Conservation (phyloP, 352 stramenopile species). For the Phytopythium boreale region DNA sequence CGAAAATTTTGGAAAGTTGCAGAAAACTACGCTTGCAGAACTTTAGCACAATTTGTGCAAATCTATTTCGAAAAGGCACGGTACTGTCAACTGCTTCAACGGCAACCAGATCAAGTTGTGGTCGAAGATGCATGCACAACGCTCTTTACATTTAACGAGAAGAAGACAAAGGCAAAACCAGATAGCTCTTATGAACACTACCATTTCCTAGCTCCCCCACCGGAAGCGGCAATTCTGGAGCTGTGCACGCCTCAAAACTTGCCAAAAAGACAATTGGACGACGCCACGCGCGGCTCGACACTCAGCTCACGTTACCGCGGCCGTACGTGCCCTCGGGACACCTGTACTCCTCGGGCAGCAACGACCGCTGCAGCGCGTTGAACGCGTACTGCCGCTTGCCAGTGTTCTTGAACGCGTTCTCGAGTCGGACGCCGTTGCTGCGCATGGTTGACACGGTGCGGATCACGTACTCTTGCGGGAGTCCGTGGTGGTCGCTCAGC, state of each 20-base stretch:
- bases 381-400: slow-evolving; percentile 77
- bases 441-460: slow-evolving; percentile 75
- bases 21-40: no score
- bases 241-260: no score
- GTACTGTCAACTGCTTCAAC: not conserved
- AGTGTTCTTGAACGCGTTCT: slow-evolving; percentile 77
- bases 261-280: no score
- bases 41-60: no score
- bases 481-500: slow-evolving; percentile 52
- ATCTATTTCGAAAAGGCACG: not conserved
- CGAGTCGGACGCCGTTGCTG: slow-evolving; percentile 66
- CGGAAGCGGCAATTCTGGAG: not conserved
- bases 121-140: no score
- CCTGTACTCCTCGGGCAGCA: slow-evolving; percentile 73
- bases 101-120: no score
- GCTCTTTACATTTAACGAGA: no score
- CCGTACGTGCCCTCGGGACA: slow-evolving; percentile 82
- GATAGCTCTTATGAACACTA: slow-evolving; percentile 3
- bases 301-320: slow-evolving; percentile 67
- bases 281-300: not conserved
- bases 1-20: no score
- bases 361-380: slow-evolving; percentile 70
- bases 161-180: not conserved
- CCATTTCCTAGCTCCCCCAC: not conserved
- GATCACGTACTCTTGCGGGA: slow-evolving; percentile 52